phyloP scores from a whole-genome alignment of 2,329 filamentous ascomycete genomes.

The Pseudogymnoascus destructans region DNA sequence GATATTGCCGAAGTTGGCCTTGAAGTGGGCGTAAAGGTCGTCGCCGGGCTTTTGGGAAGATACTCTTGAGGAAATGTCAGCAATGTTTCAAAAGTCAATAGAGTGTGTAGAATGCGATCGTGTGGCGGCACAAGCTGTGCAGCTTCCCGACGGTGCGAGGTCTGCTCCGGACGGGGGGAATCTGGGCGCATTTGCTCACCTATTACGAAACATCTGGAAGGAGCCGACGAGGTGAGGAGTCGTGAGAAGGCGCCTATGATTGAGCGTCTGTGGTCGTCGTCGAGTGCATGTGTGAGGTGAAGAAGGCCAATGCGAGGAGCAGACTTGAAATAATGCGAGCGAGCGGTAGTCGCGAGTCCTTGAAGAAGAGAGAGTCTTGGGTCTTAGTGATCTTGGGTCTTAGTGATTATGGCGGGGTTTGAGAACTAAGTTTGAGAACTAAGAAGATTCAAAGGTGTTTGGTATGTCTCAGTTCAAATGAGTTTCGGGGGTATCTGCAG shows the following conservation, averaged over 20 bases:
- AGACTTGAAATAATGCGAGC: slow-evolving; percentile 1
- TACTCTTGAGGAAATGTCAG: slow-evolving; percentile 28
- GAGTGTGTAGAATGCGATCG: neutral
- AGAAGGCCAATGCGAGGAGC: neutral
- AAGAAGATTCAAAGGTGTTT: neutral
- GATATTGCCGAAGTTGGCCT: slow-evolving; percentile 68
- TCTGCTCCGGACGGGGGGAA: neutral
- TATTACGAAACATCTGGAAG: slow-evolving; percentile 27
- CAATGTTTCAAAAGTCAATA: slow-evolving; percentile 3
- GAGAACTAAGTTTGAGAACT: neutral
- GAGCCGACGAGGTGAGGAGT: slow-evolving; percentile 5
- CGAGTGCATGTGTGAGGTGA: neutral
- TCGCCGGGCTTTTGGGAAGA: slow-evolving; percentile 70
- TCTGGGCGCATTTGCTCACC: slow-evolving; percentile 19
- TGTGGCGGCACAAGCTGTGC: neutral
- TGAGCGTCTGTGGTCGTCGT: neutral
- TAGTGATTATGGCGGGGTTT: neutral
- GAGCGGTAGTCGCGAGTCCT: neutral
- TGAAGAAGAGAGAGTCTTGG: no score
- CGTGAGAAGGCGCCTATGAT: slow-evolving; percentile 1
- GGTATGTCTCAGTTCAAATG: neutral
- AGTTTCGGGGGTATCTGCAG: neutral
- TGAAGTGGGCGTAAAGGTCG: slow-evolving; percentile 73
- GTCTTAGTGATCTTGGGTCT: no score
- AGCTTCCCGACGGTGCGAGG: neutral